A percentile compares a stretch with the other conserved stretches of the same genome.
phyloP scores from a whole-genome alignment of 2,329 filamentous ascomycete genomes.

The Alternaria brassicae region DNA sequence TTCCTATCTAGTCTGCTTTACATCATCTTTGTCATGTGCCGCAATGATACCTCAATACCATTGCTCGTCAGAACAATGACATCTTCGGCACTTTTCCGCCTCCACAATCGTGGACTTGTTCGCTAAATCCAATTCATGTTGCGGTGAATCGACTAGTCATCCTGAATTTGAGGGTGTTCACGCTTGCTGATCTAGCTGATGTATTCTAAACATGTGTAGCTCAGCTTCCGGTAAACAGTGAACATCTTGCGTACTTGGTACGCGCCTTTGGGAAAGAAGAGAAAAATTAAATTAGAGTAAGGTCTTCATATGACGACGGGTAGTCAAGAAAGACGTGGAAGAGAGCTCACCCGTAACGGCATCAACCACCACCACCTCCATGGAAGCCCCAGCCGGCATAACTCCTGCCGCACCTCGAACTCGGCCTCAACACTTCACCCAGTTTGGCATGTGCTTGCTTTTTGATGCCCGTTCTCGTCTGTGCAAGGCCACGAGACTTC shows the following conservation, averaged over 20 bases:
- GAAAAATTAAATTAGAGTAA: not conserved
- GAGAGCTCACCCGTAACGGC: not conserved
- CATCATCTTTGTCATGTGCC: not conserved
- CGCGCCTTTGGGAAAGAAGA: not conserved
- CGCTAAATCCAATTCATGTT: not conserved
- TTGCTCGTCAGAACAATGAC: not conserved
- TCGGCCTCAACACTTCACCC: not conserved
- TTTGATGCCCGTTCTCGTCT: not conserved
- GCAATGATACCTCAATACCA: not conserved
- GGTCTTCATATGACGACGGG: not conserved
- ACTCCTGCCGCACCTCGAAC: not conserved
- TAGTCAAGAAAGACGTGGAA: too few relatives aligned
- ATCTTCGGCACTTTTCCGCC: not conserved
- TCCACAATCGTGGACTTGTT: not conserved
- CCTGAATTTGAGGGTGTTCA: not conserved
- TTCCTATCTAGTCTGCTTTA: not conserved
- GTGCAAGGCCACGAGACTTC: not conserved
- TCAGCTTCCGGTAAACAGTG: not conserved
- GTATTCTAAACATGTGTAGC: not conserved
- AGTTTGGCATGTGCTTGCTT: not conserved
- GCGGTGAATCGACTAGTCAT: not conserved
- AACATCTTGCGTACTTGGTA: not conserved
- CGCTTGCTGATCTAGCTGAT: not conserved
- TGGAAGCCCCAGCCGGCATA: slow-evolving; percentile 3
- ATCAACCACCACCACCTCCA: slow-evolving; percentile 9